Conservation (phyloP, 495 filamentous ascomycete genomes). For the Aspergillus asperescens region DNA sequence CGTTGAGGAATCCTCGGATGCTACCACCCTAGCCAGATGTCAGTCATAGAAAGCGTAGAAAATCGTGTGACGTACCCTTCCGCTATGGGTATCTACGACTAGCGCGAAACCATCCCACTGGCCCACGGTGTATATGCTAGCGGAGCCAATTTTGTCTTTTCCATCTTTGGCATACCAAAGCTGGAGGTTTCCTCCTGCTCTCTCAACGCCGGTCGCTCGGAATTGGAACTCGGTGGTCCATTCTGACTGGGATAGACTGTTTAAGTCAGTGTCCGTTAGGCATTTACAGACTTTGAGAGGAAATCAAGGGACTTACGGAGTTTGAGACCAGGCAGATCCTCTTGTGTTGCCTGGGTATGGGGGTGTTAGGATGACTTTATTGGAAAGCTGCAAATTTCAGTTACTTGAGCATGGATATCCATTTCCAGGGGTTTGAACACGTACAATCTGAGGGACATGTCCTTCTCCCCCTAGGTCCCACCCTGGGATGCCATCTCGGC, state of each 20-base stretch:
- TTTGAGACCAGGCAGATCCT: conserved; percentile 75
- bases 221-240: conserved; percentile 86
- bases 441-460: conserved; percentile 58
- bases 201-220: conserved; percentile 77
- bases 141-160: conserved; percentile 54
- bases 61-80: conserved; percentile 44
- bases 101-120: conserved; percentile 83
- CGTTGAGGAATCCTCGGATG: conserved; percentile 88
- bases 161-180: conserved; percentile 85
- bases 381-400: conserved; percentile 55
- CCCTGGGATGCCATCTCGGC: conserved; percentile 51
- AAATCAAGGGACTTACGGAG: conserved; percentile 42
- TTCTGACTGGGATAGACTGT: conserved; percentile 47
- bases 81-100: conserved; percentile 82
- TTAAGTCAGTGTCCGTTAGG: conserved; percentile 14
- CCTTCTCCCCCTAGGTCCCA: conserved; percentile 70
- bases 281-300: not conserved
- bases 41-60: not conserved
- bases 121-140: conserved; percentile 75
- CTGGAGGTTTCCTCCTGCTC: conserved; percentile 83
- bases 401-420: not conserved
- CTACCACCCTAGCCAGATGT: conserved; percentile 56
- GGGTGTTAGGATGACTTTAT: conserved; percentile 89
- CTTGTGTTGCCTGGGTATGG: conserved; percentile 79
- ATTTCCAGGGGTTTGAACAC: conserved; percentile 3